Base-by-base conservation (phyloP, 2,329 filamentous ascomycete genomes). In the Cladosporium cucumerinum region DNA sequence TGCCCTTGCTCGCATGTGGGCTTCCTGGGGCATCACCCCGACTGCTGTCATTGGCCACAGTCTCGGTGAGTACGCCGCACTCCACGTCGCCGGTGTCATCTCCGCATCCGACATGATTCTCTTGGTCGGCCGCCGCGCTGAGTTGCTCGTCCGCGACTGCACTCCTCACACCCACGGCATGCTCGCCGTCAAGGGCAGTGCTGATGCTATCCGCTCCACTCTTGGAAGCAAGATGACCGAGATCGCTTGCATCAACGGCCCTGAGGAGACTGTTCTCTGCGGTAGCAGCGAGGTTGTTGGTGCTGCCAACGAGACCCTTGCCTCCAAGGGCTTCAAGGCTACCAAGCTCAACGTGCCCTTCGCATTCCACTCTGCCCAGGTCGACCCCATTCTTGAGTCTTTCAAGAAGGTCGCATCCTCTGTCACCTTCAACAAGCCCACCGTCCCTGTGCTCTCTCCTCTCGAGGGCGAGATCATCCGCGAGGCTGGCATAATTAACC, bases 161-260 rank as follows among this genome's bases (percentile, higher is more conserved):
- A 86, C 83, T 21, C 80, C 84, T 14, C 85, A 87, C 65, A 90
- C 85, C 1, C 89, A 93, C 70, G 82, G 83, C 34, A 89, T 89
- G 87, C 74, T 89, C 28, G 85, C 85, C 16, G 84, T 89, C 66
- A 83, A 82, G 75, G 80, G 78, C 57, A 80, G 77, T 61, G 78
- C 71, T 51, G 81, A 86, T 28, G 79, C 83, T 5, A 84, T 87
- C 65, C 81, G 78, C 52, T 81, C 84, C 26, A 82, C 82, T 60
- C 76, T 83, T 66, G 81, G 86, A 21, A 73, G 75, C 64, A 79
- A 80, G 69, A 81, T 81, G 70, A 78, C 78, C 36, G 82, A 85
- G 69, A 78, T 87, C 66, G 89, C 91, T 18, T 95, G 92, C 79
- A 84, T 92, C 74, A 96, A 96, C 70, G 87, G 89, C 0, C 87